Conservation (phyloP, 1,284 basidiomycete genomes). For the Austroboletus novae-zelandiae region DNA sequence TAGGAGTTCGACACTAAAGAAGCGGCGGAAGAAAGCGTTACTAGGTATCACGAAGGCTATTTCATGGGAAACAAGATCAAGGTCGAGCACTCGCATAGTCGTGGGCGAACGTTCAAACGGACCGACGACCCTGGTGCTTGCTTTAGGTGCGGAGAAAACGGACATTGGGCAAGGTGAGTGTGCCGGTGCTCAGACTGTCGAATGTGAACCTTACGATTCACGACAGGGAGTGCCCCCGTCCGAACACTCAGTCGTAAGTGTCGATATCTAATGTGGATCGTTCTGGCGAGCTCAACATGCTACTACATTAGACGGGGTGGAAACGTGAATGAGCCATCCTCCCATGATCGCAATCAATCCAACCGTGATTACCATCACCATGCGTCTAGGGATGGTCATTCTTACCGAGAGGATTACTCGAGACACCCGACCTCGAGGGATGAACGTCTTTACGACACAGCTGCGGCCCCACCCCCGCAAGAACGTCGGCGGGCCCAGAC, state of each 20-base stretch:
- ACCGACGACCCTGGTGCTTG: slow-evolving; percentile 78
- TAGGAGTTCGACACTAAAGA: slow-evolving; percentile 80
- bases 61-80: slow-evolving; percentile 89
- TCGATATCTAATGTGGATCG: slow-evolving; percentile 12
- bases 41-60: slow-evolving; percentile 80
- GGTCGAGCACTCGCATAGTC: slow-evolving; percentile 79
- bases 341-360: slow-evolving; percentile 51
- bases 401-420: slow-evolving; percentile 46
- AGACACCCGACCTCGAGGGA: slow-evolving; percentile 47
- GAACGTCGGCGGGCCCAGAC: slow-evolving; percentile 58
- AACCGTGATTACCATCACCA: slow-evolving; percentile 47
- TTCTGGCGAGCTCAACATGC: slow-evolving; percentile 1
- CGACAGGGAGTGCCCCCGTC: slow-evolving; percentile 70
- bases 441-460: slow-evolving; percentile 55
- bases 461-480: slow-evolving; percentile 43
- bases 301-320: slow-evolving; percentile 29
- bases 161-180: slow-evolving; percentile 81
- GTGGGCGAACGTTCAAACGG: slow-evolving; percentile 75
- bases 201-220: slow-evolving; percentile 6
- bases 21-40: slow-evolving; percentile 80
- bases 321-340: slow-evolving; percentile 43
- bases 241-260: slow-evolving; percentile 42
- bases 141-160: slow-evolving; percentile 78
- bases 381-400: slow-evolving; percentile 41
- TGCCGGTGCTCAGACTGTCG: background rate